Evolutionary conservation across 2,329 filamentous ascomycete genomes (phyloP).

Genomic region (Trichoderma koningii): DNA sequence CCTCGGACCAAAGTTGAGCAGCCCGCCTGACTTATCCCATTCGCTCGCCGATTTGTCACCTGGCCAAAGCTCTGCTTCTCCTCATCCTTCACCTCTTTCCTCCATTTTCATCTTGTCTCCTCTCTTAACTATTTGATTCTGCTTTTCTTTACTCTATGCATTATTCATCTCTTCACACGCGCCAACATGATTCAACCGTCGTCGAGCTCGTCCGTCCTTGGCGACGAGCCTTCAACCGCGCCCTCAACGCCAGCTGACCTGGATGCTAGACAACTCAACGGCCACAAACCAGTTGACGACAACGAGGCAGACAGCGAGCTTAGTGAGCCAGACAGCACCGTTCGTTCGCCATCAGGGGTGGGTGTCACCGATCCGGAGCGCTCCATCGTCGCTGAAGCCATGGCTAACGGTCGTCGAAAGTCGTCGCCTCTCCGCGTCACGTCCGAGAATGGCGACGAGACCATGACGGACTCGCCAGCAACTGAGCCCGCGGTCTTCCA

Average conservation of each 20-base stretch:
- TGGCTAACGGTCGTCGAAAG: constrained; percentile 44
- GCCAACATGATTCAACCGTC: background rate
- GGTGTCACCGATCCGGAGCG: constrained; percentile 48
- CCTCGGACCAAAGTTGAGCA: background rate
- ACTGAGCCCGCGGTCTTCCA: constrained; percentile 44
- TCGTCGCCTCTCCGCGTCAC: constrained; percentile 39
- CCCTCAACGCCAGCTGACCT: constrained; percentile 33
- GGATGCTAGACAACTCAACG: constrained; percentile 36
- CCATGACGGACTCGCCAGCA: constrained; percentile 47
- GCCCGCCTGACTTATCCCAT: background rate
- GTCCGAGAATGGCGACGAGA: constrained; percentile 46
- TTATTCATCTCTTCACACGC: background rate
- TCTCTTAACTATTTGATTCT: too few species aligned
- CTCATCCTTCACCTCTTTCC: too few species aligned
- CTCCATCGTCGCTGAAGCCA: constrained; percentile 55
- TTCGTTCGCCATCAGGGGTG: constrained; percentile 44
- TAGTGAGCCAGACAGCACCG: constrained; percentile 44
- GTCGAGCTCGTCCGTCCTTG: background rate
- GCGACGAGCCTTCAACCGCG: constrained; percentile 13
- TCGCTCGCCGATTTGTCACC: background rate
- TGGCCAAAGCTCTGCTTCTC: background rate
- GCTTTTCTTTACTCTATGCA: too few species aligned
- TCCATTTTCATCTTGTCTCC: too few species aligned
- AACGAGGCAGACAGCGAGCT: constrained; percentile 49
- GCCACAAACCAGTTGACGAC: constrained; percentile 40